phyloP scores from a whole-genome alignment of 2,329 filamentous ascomycete genomes.

The Tolypocladium endophyticum region DNA sequence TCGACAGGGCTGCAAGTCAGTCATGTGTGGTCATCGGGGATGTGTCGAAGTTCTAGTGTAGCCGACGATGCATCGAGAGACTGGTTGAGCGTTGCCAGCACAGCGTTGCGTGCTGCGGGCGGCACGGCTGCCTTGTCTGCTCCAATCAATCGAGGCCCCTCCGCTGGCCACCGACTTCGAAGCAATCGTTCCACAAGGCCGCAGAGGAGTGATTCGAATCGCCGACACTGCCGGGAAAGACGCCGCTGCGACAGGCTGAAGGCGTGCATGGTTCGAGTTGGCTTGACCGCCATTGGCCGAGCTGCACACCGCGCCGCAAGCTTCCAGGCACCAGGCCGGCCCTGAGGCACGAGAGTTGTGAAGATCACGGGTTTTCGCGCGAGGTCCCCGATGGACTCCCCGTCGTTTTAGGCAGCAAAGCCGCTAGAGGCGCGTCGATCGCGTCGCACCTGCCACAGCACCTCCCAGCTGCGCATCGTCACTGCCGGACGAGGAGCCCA shows the following conservation, averaged over 20 bases:
- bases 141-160: not conserved
- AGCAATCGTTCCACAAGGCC: not conserved
- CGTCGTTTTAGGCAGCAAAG: slow-evolving; percentile 6
- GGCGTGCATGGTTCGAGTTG: not conserved
- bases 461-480: not conserved
- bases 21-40: not conserved
- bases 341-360: not conserved
- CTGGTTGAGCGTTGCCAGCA: not conserved
- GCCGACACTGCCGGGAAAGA: too few species aligned
- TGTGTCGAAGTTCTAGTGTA: not conserved
- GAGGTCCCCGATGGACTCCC: not conserved
- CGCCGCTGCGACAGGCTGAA: too few species aligned
- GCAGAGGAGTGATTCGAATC: too few species aligned
- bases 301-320: not conserved
- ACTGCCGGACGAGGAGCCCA: not conserved
- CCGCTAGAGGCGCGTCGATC: slow-evolving; percentile 2
- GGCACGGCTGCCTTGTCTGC: not conserved
- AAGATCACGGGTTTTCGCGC: slow-evolving; percentile 4
- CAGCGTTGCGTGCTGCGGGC: not conserved
- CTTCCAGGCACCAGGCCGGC: not conserved
- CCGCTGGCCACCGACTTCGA: not conserved
- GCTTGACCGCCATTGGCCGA: not conserved
- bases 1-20: not conserved
- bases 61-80: not conserved
- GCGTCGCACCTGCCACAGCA: not conserved